Evolutionary conservation across 306 rosid species (phyloP), one percentile per base, ranked within the genome.

Genomic region (Dalbergia cultrata): DNA sequence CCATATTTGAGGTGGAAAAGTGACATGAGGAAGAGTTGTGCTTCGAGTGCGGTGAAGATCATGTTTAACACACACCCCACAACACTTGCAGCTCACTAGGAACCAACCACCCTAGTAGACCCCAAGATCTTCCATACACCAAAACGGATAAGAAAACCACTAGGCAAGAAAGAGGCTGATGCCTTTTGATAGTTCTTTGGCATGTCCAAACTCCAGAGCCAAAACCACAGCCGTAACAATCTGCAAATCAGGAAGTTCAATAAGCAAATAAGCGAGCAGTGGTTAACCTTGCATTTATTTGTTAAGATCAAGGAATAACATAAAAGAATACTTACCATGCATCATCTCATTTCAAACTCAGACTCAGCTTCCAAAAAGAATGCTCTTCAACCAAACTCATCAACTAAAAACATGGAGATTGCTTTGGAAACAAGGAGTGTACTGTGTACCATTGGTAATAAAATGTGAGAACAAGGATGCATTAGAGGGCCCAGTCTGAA

Each of bases 81-180:
- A 35, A 90, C 79, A 66, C 94, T 92, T 88, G 81, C 90, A 92
- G 71, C 91, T 92, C 92, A 53, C 94, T 87, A 5, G 94, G 91
- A 65, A 88, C 97, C 44, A 90, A 71, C 97, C 94, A 90, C 49
- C 89, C 92, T 39, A 92, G 63, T 2, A 94, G 97, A 26, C 94
- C 92, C 97, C 92, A 90, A 0, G 92, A 26, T 45, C 50, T 10
- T 45, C 50, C 50, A 45, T 45, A 8, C 3, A 14, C 50, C 50
- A 11, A 45, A 45, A 12, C 91, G 39, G 87, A 92, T 18, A 85
- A 1, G 73, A 37, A 37, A 85, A 92, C 87, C 64, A 83, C 76
- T 4, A 86, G 13, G 88, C 92, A 21, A 92, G 90, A 82, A 88
- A 61, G 53, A 79, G 21, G 11, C 90, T 88, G 39, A 82, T 12